Percentiles rank a stretch among this genome's conserved stretches.
Conservation (phyloP, 2,329 filamentous ascomycete species). For the Rutstroemia sydowiana region DNA sequence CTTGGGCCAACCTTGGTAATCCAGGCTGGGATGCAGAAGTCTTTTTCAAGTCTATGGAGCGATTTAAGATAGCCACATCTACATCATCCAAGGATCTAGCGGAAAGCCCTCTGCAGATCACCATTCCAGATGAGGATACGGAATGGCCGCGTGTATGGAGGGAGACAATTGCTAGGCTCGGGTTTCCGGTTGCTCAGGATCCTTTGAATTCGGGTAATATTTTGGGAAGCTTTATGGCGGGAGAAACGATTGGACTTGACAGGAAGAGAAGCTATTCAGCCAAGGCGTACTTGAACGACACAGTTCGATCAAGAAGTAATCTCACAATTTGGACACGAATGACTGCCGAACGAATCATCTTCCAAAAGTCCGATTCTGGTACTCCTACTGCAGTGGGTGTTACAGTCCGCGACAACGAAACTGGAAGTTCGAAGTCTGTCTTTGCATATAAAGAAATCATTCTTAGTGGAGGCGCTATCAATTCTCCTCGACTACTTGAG, state of each 20-base stretch:
- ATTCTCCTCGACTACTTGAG: conserved; percentile 30
- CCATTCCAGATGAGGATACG: background rate
- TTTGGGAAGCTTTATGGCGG: background rate
- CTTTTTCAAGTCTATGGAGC: background rate
- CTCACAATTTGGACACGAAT: conserved; percentile 65
- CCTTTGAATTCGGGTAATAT: background rate
- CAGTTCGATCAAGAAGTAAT: conserved; percentile 39
- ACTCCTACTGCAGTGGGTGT: background rate
- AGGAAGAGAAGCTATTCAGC: conserved; percentile 3
- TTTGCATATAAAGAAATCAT: conserved; percentile 30
- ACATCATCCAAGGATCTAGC: background rate
- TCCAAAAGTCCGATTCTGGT: background rate
- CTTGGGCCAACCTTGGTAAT: conserved; percentile 32
- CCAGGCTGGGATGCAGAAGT: conserved; percentile 21
- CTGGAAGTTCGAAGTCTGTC: conserved; percentile 17
- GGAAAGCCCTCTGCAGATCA: conserved; percentile 1
- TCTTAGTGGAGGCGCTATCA: conserved; percentile 21
- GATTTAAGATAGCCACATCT: background rate
- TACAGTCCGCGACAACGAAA: conserved; percentile 15
- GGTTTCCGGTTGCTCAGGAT: background rate
- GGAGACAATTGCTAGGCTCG: background rate
- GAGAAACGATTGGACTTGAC: conserved; percentile 1
- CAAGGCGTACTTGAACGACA: background rate
- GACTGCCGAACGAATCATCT: background rate
- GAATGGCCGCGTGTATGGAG: background rate